Base-by-base conservation (phyloP, 331 rosid genomes). In the Cydonia oblonga region DNA sequence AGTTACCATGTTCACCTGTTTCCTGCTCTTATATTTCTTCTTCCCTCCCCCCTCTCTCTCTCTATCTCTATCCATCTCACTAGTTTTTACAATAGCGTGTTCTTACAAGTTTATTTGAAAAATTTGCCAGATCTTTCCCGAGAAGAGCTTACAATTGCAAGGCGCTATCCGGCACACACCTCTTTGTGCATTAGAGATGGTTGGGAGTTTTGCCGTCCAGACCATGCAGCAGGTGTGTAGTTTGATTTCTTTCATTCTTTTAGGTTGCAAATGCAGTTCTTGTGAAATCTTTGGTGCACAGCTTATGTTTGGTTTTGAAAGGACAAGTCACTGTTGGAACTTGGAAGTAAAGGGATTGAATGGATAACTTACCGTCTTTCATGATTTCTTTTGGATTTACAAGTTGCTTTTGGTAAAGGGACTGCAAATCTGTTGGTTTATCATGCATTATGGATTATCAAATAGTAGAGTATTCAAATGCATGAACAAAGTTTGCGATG, bases 171-270 rank as follows among this genome's bases (percentile, higher is more conserved):
- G 61, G 81, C 93, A 22, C 96, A 84, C 52, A 80, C 99, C 32
- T 96, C 97, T 68, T 73, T 95, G 70, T 95, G 99, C 83, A 79
- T 91, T 57, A 87, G 96, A 87, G 91, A 87, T 74, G 99, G 97
- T 76, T 95, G 99, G 99, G 96, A 95, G 78, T 91, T 95, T 66
- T 83, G 92, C 76, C 90, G 86, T 62, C 83, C 90, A 57, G 99
- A 95, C 28, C 87, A 76, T 9, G 93, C 96, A 9, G 83, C 88
- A 72, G 95, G 95, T 86, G 35, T 28, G 79, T 70, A 68, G 15
- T 11, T 66, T 40, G 53, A 49, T 29, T 52, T 53, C 5, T 35
- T 42, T 25, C 8, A 1, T 46, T 52, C 14, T 46, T 4, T 72
- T 58, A 9, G 57, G 60, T 53, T 85, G 70, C 74, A 71, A 38